Percentiles rank a stretch among this genome's conserved stretches.
These are phyloP conservation scores for Venturia oleaginea DNA, from an alignment of 2,329 filamentous ascomycete species.

Conservation along the genomic window DNA sequence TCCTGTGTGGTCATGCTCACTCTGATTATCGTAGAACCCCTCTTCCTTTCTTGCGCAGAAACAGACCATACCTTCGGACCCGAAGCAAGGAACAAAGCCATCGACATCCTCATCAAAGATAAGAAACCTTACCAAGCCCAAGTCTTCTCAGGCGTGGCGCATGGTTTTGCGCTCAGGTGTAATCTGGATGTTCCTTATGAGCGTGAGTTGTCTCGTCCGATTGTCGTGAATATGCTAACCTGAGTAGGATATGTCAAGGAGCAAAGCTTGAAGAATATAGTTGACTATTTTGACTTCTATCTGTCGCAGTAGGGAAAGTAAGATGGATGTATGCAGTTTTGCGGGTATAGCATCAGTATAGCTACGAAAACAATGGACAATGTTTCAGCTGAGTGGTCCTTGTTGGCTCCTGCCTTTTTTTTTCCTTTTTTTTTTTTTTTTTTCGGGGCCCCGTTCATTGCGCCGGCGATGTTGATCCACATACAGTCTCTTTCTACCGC, in stretches of 20 bases:
- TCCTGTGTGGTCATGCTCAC: background rate
- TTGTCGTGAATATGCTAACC: background rate
- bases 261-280: constrained; percentile 22
- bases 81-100: constrained; percentile 30
- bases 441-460: too few relatives aligned
- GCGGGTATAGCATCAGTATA: too few relatives aligned
- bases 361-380: too few relatives aligned
- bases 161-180: constrained; percentile 29
- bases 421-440: too few relatives aligned
- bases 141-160: constrained; percentile 26
- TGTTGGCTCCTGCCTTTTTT: too few relatives aligned
- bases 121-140: constrained; percentile 29
- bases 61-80: constrained; percentile 37
- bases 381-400: too few relatives aligned
- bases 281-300: constrained; percentile 20
- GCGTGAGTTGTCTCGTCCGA: constrained; percentile 19
- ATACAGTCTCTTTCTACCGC: too few relatives aligned
- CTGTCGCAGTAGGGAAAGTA: constrained; percentile 7
- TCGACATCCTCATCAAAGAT: constrained; percentile 34
- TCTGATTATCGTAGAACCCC: constrained; percentile 20
- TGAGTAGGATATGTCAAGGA: constrained; percentile 21
- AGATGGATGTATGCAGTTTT: too few relatives aligned
- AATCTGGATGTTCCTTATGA: constrained; percentile 37
- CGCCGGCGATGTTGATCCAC: too few relatives aligned
- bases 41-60: constrained; percentile 40